Percentiles rank a stretch among this genome's conserved stretches.
phyloP scores from a whole-genome alignment of 2,329 filamentous ascomycete species.

The Bisporella sp. region DNA sequence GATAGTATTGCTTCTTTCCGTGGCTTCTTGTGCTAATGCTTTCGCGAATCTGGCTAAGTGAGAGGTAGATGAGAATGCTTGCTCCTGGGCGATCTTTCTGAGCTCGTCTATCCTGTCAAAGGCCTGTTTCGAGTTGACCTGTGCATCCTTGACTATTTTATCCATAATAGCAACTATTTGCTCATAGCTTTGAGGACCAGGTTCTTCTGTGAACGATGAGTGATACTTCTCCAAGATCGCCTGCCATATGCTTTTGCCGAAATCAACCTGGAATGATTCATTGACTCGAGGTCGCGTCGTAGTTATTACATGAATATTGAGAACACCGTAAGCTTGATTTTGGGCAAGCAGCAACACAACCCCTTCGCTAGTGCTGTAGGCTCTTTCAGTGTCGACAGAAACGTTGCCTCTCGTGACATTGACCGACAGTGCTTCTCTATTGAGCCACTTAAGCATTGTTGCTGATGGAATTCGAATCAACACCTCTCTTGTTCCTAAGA shows the following conservation, averaged over 20 bases:
- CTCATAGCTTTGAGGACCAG: conserved; percentile 7
- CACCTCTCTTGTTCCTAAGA: conserved; percentile 42
- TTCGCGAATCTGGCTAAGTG: conserved; percentile 18
- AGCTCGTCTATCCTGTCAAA: conserved; percentile 15
- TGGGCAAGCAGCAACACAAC: conserved; percentile 38
- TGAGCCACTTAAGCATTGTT: conserved; percentile 47
- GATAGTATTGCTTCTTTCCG: conserved; percentile 22
- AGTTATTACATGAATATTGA: conserved; percentile 52
- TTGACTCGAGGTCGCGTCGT: conserved; percentile 53
- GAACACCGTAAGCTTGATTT: conserved; percentile 48
- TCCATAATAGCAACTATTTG: conserved; percentile 14
- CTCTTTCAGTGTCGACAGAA: conserved; percentile 39
- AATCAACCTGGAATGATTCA: conserved; percentile 54
- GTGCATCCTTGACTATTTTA: conserved; percentile 16
- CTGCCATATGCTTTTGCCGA: conserved; percentile 34
- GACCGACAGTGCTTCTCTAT: conserved; percentile 49
- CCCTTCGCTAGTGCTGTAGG: conserved; percentile 26
- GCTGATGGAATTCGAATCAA: conserved; percentile 45
- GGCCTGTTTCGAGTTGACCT: conserved; percentile 13
- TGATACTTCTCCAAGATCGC: conserved; percentile 17
- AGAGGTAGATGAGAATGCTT: conserved; percentile 12
- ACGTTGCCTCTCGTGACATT: conserved; percentile 43
- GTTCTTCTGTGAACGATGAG: conserved; percentile 17
- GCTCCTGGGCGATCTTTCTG: conserved; percentile 16
- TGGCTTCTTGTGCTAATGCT: conserved; percentile 18